These are phyloP conservation scores for Fusarium ambrosium DNA, from an alignment of 2,329 filamentous ascomycete species.

Conservation along the genomic window DNA sequence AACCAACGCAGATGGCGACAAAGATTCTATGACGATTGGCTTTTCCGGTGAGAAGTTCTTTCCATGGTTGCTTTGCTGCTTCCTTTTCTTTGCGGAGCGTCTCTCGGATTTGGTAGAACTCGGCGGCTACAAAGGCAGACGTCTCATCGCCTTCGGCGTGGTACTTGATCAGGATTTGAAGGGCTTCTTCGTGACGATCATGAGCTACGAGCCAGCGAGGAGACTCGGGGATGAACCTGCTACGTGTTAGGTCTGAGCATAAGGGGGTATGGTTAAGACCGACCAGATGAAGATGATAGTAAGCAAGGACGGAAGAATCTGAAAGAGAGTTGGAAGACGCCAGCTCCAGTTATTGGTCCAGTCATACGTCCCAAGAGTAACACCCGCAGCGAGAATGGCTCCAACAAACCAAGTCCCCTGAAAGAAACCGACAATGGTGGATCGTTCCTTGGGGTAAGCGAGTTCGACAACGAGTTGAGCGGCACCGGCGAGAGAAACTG, in stretches of 20 bases:
- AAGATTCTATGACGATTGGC: slow-evolving; percentile 47
- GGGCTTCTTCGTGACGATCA: slow-evolving; percentile 24
- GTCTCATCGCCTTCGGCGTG: slow-evolving; percentile 17
- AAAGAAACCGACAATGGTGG: slow-evolving; percentile 7
- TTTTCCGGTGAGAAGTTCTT: slow-evolving; percentile 36
- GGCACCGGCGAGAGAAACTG: neutral
- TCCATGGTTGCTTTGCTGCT: slow-evolving; percentile 16
- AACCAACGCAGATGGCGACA: slow-evolving; percentile 43
- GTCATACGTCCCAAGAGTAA: slow-evolving; percentile 56
- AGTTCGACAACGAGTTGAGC: neutral
- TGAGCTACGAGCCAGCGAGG: slow-evolving; percentile 30
- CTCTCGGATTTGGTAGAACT: slow-evolving; percentile 23
- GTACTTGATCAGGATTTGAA: slow-evolving; percentile 17
- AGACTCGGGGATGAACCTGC: slow-evolving; percentile 18
- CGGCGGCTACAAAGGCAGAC: slow-evolving; percentile 7
- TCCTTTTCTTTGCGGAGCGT: slow-evolving; percentile 24
- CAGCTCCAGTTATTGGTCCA: slow-evolving; percentile 58
- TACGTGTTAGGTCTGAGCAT: neutral
- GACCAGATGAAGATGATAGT: neutral
- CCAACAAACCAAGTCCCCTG: slow-evolving; percentile 14
- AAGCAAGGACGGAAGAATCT: slow-evolving; percentile 49
- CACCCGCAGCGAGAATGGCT: slow-evolving; percentile 16
- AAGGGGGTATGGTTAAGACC: neutral
- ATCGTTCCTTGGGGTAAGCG: neutral
- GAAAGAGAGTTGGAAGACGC: slow-evolving; percentile 62